Conservation (phyloP, 768 basidiomycete genomes). For the Hydnum rufescens region DNA sequence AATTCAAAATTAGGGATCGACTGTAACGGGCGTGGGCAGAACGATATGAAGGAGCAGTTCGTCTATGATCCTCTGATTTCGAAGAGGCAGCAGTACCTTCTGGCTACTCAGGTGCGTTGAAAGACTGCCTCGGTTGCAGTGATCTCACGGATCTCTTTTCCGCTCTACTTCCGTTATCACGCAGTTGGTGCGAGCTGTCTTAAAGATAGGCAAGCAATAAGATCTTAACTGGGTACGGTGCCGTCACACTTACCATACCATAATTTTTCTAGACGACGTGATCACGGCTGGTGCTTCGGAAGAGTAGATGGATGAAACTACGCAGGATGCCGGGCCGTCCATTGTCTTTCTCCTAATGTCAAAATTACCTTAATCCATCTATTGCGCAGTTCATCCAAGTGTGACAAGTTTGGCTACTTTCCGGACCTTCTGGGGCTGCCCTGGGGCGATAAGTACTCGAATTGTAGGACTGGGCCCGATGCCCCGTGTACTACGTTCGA, state of each 20-base stretch:
- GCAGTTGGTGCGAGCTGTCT: slow-evolving; percentile 64
- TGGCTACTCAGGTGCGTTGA: slow-evolving; percentile 72
- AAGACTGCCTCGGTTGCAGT: not conserved
- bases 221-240: not conserved
- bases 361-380: too few species aligned
- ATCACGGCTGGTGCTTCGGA: slow-evolving; percentile 53
- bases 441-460: too few species aligned
- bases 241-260: not conserved
- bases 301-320: slow-evolving; percentile 24
- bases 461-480: too few species aligned
- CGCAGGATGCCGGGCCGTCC: too few species aligned
- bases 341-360: too few species aligned
- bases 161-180: not conserved
- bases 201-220: slow-evolving; percentile 74
- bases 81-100: slow-evolving; percentile 87
- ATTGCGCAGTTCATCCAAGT: too few species aligned
- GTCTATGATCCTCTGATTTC: slow-evolving; percentile 96
- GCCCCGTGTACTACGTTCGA: too few species aligned
- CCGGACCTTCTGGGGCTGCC: too few species aligned
- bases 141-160: slow-evolving; percentile 5
- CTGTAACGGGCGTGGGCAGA: slow-evolving; percentile 67
- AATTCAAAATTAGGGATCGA: slow-evolving; percentile 84
- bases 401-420: too few species aligned
- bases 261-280: slow-evolving; percentile 40
- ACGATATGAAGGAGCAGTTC: slow-evolving; percentile 81